Evolutionary conservation across 2,329 filamentous ascomycete genomes (phyloP).

Genomic region (Aspergillus pseudoglaucus): DNA sequence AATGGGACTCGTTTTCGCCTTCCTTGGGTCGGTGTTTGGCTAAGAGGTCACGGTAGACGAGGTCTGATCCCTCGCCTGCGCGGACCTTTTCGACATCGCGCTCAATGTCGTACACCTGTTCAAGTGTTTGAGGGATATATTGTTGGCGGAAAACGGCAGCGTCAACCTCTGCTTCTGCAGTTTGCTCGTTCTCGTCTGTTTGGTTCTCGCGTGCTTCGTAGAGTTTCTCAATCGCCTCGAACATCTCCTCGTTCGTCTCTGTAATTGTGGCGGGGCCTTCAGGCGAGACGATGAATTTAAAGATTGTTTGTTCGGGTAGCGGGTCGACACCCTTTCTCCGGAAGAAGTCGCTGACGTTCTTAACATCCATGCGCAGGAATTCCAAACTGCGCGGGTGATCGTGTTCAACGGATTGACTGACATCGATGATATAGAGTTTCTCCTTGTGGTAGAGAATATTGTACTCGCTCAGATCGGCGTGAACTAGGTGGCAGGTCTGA

Average conservation of each 20-base stretch:
- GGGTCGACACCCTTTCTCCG: slow-evolving; percentile 74
- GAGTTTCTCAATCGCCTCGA: slow-evolving; percentile 58
- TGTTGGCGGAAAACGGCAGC: slow-evolving; percentile 92
- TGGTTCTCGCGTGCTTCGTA: slow-evolving; percentile 51
- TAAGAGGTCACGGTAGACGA: slow-evolving; percentile 79
- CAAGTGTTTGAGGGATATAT: slow-evolving; percentile 91
- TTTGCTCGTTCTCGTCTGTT: slow-evolving; percentile 46
- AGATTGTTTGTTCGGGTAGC: slow-evolving; percentile 70
- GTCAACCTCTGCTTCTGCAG: slow-evolving; percentile 61
- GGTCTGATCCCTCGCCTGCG: slow-evolving; percentile 64
- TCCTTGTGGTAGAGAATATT: slow-evolving; percentile 85
- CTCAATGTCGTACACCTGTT: slow-evolving; percentile 95
- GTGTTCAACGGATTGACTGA: slow-evolving; percentile 94
- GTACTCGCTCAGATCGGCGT: slow-evolving; percentile 97
- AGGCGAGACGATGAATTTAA: slow-evolving; percentile 68
- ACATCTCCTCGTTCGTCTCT: slow-evolving; percentile 50
- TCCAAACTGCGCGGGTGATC: slow-evolving; percentile 89
- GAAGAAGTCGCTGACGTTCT: slow-evolving; percentile 94
- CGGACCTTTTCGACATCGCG: slow-evolving; percentile 75
- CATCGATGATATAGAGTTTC: slow-evolving; percentile 88
- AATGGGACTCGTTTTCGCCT: slow-evolving; percentile 30
- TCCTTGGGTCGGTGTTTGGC: slow-evolving; percentile 52
- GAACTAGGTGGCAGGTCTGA: slow-evolving; percentile 83
- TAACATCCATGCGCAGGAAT: slow-evolving; percentile 96
- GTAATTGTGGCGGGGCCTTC: slow-evolving; percentile 41